Conservation (phyloP, 768 basidiomycete genomes). For the Xerocomellus chrysenteron region DNA sequence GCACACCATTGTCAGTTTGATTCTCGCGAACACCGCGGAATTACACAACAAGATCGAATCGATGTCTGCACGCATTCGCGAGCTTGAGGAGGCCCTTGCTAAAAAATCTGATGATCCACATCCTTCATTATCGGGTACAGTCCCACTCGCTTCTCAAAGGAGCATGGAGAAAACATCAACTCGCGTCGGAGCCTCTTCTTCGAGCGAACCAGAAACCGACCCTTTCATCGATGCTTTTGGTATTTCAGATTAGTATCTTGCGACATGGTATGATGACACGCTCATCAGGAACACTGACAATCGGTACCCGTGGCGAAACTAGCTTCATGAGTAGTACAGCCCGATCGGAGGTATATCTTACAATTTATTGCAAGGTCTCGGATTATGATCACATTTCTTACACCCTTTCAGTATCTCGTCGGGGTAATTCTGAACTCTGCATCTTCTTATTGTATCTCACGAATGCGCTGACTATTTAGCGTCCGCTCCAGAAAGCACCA, state of each 20-base stretch:
- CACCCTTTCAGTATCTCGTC: conserved; percentile 49
- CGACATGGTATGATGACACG: not conserved
- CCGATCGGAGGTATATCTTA: conserved; percentile 56
- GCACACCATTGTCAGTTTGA: conserved; percentile 37
- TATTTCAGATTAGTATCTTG: conserved; percentile 15
- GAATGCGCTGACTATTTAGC: conserved; percentile 14
- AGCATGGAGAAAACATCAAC: conserved; percentile 22
- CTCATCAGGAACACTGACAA: conserved; percentile 53
- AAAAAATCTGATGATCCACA: conserved; percentile 49
- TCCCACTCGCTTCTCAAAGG: conserved; percentile 28
- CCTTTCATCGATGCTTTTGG: conserved; percentile 50
- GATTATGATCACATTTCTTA: not conserved
- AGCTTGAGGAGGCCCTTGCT: conserved; percentile 59
- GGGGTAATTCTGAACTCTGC: conserved; percentile 37
- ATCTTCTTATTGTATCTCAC: not conserved
- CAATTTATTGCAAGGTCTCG: not conserved
- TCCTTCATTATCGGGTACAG: conserved; percentile 39
- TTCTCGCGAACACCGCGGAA: conserved; percentile 69
- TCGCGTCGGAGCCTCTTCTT: conserved; percentile 1
- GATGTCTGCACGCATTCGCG: conserved; percentile 53
- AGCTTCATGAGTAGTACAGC: conserved; percentile 65
- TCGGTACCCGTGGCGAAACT: conserved; percentile 54
- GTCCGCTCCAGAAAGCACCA: conserved; percentile 19
- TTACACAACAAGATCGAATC: conserved; percentile 64
- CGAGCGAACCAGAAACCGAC: conserved; percentile 39